Evolutionary conservation across 2,329 filamentous ascomycete species (phyloP), one percentile per base, ranked within the genome.

Genomic region (Xylaria polymorpha): DNA sequence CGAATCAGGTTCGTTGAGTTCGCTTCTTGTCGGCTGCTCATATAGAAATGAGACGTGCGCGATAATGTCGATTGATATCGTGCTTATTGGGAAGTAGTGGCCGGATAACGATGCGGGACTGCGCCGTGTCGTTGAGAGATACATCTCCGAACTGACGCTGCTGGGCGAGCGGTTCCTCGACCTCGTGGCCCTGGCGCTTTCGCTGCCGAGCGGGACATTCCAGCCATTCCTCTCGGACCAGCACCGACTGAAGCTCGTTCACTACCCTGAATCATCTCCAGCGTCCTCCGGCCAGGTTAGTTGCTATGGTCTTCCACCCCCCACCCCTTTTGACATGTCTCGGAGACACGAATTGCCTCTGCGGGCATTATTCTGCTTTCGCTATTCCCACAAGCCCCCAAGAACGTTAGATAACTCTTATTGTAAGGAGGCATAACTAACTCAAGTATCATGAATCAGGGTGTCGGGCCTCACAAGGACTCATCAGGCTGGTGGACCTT

Each of bases 401-500:
- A 51, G 18, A 32, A 67, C 60, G n/a, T 87, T 5, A 3, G 15
- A 4, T 29, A 2, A 3, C 7, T 15, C 18, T 14, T 15, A 9
- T 18, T n/a, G 3, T 10, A 8, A 10, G 15, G 18, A 5, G 8
- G 7, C 18, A 14, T 10, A 32, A n/a, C 15, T 51, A 18, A 51
- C 51, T 22, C 5, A 4, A 20, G 9, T 22, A 4, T 3, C 8
- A 6, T 18, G 4, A 41, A 1, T 18, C n/a, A 90, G 77, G 88
- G 88, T 0, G 87, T 90, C 1, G 88, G 88, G 0, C 85, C 88
- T 0, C 88, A 90, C 78, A 90, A 90, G 73, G 87, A 89, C 75
- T 89, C 85, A 0, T 89, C 87, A 0, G 88, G 88, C 3, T 90
- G 87, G 87, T 87, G 88, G 80, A 90, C 88, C 0, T 90, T 91